Base-by-base conservation (phyloP, 768 basidiomycete species). In the Tubosaeta sp. region DNA sequence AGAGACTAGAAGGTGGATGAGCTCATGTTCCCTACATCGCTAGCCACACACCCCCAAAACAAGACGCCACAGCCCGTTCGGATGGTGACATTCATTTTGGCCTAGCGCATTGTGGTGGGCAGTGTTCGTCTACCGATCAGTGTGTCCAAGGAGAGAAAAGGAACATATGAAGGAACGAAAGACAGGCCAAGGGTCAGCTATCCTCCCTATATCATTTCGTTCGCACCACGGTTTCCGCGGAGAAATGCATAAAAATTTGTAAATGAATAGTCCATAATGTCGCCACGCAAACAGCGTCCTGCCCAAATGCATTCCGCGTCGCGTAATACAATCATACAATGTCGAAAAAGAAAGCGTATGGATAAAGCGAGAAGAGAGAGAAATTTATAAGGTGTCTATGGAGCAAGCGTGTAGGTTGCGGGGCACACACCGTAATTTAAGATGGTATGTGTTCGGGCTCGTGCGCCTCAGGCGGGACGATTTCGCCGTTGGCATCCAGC, bases 381-480 rank as follows among this genome's bases (percentile, higher is more conserved):
- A 30, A 16, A 11, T 12, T 4, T 36, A 7, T 29, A 13, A 18
- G 12, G 25, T 5, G 13, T 19, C 18, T 10, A 22, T 3, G 6
- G 13, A 13, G 12, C 19, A 21, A 7, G 19, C 19, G 19, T 5
- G 32, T 3, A 45, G 21, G 14, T 7, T 16, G 31, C 8, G 6
- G 14, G 21, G 29, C 29, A 29, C 41, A n/a, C 27, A 8, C 29
- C 25, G 8, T 16, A 24, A 14, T 45, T 66, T 45, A 68, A 32
- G 60, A 59, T 16, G 16, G 51, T 0, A 66, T 55, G 21, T 70
- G 67, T 29, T 64, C 59, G 0, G 86, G 86, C 58, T 90, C 87
- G 53, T 87, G 86, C 6, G 71, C 73, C 39, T 77, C 64, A 10
- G 82, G 74, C 30, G 80, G 74, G n/a, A 89, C 73, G 2, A 67